phyloP scores from a whole-genome alignment of 148 eudicot genomes.

The Pharnaceum exiguum region DNA sequence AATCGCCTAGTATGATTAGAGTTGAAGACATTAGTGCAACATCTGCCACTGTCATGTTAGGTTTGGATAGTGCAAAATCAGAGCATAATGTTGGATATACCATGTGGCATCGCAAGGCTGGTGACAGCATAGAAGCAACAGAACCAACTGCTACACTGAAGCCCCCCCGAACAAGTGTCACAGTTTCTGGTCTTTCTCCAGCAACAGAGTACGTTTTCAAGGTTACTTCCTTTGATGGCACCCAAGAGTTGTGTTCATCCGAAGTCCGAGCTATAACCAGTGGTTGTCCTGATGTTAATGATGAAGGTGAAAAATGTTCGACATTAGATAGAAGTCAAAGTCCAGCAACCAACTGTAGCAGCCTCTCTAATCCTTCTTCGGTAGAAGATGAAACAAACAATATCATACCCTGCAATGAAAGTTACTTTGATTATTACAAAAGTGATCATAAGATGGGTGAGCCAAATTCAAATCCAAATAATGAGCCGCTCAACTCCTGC shows the following conservation, averaged over 20 bases:
- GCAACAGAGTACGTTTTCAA: slow-evolving; percentile 57
- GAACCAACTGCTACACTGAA: slow-evolving; percentile 57
- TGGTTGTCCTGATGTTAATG: slow-evolving; percentile 10
- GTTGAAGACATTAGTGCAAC: slow-evolving; percentile 48
- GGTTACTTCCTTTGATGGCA: slow-evolving; percentile 36
- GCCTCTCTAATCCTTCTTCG: slow-evolving; percentile 84
- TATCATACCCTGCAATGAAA: slow-evolving; percentile 27
- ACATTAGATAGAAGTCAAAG: slow-evolving; percentile 59
- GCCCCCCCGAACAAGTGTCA: slow-evolving; percentile 40
- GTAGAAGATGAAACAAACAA: slow-evolving; percentile 84
- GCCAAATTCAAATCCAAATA: slow-evolving; percentile 7
- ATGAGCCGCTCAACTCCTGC: slow-evolving; percentile 11
- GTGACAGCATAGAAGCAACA: slow-evolving; percentile 33
- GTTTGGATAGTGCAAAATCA: slow-evolving; percentile 27
- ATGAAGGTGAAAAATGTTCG: slow-evolving; percentile 4
- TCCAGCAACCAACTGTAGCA: slow-evolving; percentile 68
- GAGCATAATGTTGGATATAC: slow-evolving; percentile 31
- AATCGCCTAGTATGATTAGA: slow-evolving; percentile 32
- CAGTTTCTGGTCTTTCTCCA: slow-evolving; percentile 51
- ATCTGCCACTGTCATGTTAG: slow-evolving; percentile 43
- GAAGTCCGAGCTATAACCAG: slow-evolving; percentile 44
- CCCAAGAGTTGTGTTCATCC: slow-evolving; percentile 30
- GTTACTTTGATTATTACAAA: slow-evolving; percentile 20
- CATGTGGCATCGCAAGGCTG: slow-evolving; percentile 70
- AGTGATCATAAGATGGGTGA: slow-evolving; percentile 16